Evolutionary conservation across 2,329 filamentous ascomycete genomes (phyloP).

Genomic region (Talaromyces pinophilus): DNA sequence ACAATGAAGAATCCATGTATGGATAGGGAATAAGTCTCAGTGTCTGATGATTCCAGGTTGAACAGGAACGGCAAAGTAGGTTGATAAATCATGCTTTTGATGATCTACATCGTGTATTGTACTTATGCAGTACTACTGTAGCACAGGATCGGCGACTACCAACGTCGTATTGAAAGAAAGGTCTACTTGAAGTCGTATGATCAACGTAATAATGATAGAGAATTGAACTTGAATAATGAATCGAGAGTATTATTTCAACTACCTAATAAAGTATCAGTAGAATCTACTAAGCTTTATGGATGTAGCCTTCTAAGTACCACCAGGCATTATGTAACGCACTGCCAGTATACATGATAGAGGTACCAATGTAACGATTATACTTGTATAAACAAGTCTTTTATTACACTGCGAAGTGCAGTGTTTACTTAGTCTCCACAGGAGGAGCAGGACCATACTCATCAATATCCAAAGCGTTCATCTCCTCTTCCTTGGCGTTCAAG

Average conservation of each 20-base stretch:
- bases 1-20: neutral
- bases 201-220: neutral
- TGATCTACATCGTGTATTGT: neutral
- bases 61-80: neutral
- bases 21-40: no score
- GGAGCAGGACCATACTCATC: slow-evolving; percentile 27
- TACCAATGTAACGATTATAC: neutral
- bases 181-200: neutral
- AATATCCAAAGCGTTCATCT: slow-evolving; percentile 53
- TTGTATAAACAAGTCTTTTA: neutral
- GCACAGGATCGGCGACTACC: neutral
- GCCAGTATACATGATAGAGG: neutral
- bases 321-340: neutral
- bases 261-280: neutral
- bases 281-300: neutral
- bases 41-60: no score
- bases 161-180: neutral
- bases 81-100: neutral
- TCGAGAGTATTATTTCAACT: neutral
- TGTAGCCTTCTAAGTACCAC: neutral
- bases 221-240: neutral
- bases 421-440: neutral
- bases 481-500: slow-evolving; percentile 53
- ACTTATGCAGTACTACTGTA: neutral
- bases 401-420: neutral